phyloP scores from a whole-genome alignment of 345 rosid species.

The Dimocarpus longan region DNA sequence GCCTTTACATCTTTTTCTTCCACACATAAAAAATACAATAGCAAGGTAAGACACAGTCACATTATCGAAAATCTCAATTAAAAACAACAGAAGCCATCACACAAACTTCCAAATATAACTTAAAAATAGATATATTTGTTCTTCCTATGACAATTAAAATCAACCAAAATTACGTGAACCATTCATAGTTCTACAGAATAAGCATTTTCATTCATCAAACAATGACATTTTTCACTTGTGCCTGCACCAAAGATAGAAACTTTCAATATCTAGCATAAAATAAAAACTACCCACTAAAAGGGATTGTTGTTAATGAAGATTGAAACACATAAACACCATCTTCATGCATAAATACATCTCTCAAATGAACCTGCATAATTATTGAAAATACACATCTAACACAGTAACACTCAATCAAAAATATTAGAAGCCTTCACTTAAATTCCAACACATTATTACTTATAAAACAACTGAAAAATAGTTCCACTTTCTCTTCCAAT shows the following conservation, averaged over 20 bases:
- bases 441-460: no score
- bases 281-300: constrained; percentile 2
- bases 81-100: no score
- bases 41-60: background rate
- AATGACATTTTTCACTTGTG: background rate
- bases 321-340: background rate
- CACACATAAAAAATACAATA: background rate
- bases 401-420: background rate
- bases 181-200: background rate
- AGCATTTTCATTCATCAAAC: background rate
- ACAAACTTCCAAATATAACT: background rate
- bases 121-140: no score
- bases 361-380: background rate
- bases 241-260: background rate
- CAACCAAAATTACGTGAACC: background rate
- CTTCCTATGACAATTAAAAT: background rate
- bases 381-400: background rate
- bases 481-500: no score
- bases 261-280: background rate
- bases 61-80: background rate
- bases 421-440: no score
- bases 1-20: constrained; percentile 38
- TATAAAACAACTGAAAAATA: background rate
- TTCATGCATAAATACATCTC: background rate
- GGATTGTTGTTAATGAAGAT: background rate